Evolutionary conservation across 805 yeast genomes (phyloP).

Genomic region (Candida manassasensis): DNA sequence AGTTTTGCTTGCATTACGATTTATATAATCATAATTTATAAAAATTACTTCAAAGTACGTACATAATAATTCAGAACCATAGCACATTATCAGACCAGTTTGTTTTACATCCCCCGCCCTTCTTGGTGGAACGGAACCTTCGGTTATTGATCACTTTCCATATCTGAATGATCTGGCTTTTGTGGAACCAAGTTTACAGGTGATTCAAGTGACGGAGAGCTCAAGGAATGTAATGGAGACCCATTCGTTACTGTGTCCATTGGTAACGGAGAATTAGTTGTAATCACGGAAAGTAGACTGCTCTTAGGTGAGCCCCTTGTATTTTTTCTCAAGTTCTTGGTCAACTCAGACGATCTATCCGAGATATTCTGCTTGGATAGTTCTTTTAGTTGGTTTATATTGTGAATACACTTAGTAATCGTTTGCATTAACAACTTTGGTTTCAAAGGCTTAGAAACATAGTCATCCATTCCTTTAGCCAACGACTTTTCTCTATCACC

Average conservation of each 20-base stretch:
- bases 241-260: not conserved
- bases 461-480: slow-evolving; percentile 90
- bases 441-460: slow-evolving; percentile 81
- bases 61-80: too few species aligned
- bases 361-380: slow-evolving; percentile 44
- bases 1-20: too few species aligned
- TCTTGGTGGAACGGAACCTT: slow-evolving; percentile 23
- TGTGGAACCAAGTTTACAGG: slow-evolving; percentile 18
- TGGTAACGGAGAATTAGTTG: slow-evolving; percentile 7
- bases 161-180: slow-evolving; percentile 29
- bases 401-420: slow-evolving; percentile 76
- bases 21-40: too few species aligned
- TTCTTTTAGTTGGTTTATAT: slow-evolving; percentile 58
- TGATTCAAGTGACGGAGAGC: slow-evolving; percentile 22
- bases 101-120: too few species aligned
- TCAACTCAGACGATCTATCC: slow-evolving; percentile 42
- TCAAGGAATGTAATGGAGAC: slow-evolving; percentile 3
- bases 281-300: slow-evolving; percentile 6
- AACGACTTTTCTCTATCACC: slow-evolving; percentile 86
- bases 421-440: slow-evolving; percentile 81
- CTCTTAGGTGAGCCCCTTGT: slow-evolving; percentile 14
- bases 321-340: slow-evolving; percentile 38
- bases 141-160: slow-evolving; percentile 32
- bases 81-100: too few species aligned
- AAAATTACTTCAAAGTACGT: too few species aligned